phyloP scores from a whole-genome alignment of 2,329 filamentous ascomycete species.

The Aspergillus piperis region DNA sequence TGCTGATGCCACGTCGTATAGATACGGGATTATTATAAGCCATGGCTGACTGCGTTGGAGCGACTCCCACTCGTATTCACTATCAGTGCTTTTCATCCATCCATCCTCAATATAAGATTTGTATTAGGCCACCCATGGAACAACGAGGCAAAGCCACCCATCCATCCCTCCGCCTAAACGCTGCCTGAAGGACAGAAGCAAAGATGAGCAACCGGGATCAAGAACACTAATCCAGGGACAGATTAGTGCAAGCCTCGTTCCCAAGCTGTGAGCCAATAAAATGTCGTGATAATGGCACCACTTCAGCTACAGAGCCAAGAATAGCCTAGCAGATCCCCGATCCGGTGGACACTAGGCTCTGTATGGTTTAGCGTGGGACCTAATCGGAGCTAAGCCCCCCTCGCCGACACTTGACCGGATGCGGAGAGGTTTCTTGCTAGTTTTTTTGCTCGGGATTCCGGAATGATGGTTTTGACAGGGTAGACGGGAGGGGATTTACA shows the following conservation, averaged over 20 bases:
- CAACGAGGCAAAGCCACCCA: not conserved
- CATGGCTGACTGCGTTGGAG: no score
- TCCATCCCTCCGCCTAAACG: not conserved
- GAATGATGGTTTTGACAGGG: not conserved
- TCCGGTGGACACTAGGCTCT: not conserved
- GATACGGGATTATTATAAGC: no score
- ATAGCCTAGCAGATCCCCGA: slow-evolving; percentile 5
- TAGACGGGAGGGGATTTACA: not conserved
- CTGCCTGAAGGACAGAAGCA: not conserved
- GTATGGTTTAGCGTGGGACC: not conserved
- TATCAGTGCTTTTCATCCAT: no score
- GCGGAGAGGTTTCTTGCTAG: not conserved
- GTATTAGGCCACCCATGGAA: not conserved
- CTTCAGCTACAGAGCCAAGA: not conserved
- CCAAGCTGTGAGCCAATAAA: not conserved
- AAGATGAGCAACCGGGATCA: not conserved
- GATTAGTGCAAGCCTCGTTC: slow-evolving; percentile 2
- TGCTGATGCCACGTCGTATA: no score
- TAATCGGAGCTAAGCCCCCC: slow-evolving; percentile 5
- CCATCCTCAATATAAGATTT: no score
- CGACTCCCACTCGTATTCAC: no score
- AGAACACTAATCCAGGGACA: not conserved
- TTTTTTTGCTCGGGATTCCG: not conserved
- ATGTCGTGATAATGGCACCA: not conserved
- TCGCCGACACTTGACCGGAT: not conserved